A percentile compares a stretch with the other conserved stretches of the same genome.
phyloP scores from a whole-genome alignment of 306 rosid genomes.

The Pyrus pyrifolia region DNA sequence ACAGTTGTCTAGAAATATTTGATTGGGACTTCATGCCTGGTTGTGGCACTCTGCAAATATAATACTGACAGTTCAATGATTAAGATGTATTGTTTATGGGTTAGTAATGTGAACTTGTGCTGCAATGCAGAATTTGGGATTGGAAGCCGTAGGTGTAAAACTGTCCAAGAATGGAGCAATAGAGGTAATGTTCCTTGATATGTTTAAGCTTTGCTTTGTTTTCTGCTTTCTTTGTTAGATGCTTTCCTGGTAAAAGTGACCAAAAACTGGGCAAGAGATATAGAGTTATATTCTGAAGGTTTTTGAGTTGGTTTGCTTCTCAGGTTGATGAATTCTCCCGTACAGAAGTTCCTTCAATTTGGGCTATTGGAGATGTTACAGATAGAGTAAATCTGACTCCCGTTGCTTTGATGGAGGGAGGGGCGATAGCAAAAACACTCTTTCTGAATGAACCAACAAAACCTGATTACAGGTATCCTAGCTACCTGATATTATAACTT shows the following conservation, averaged over 20 bases:
- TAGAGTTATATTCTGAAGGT: neutral
- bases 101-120: conserved; percentile 18
- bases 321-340: conserved; percentile 94
- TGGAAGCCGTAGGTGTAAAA: conserved; percentile 87
- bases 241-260: neutral
- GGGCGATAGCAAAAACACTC: conserved; percentile 71
- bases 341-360: conserved; percentile 87
- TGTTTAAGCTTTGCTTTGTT: conserved; percentile 15
- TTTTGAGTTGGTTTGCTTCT: neutral
- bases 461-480: conserved; percentile 76
- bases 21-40: neutral
- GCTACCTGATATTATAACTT: conserved; percentile 1
- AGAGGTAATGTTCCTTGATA: conserved; percentile 46
- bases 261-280: neutral
- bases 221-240: neutral
- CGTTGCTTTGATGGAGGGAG: conserved; percentile 98
- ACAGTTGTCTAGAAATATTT: neutral
- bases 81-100: neutral
- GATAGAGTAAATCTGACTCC: conserved; percentile 93
- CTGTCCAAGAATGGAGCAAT: conserved; percentile 66
- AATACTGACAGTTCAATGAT: conserved; percentile 2
- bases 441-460: conserved; percentile 80
- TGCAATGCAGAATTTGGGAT: conserved; percentile 70
- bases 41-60: neutral
- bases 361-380: conserved; percentile 98